Evolutionary conservation across 2,329 filamentous ascomycete genomes (phyloP).

Genomic region (Helotiales sp.): DNA sequence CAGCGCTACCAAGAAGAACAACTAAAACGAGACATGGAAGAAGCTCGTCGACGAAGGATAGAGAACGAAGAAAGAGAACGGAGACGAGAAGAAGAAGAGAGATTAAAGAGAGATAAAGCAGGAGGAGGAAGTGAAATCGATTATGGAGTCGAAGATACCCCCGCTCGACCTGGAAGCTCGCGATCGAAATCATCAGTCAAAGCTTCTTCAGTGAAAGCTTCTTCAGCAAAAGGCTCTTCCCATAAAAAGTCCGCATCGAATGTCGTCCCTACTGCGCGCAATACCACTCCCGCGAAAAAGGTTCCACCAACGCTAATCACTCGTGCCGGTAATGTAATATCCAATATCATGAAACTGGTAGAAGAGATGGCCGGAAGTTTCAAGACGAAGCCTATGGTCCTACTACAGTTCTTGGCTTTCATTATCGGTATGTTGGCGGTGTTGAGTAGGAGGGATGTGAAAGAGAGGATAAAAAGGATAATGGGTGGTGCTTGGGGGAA

Average conservation of each 20-base stretch:
- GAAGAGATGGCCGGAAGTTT: slow-evolving; percentile 51
- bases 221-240: slow-evolving; percentile 31
- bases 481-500: slow-evolving; percentile 66
- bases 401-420: slow-evolving; percentile 72
- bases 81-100: slow-evolving; percentile 45
- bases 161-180: slow-evolving; percentile 19
- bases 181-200: slow-evolving; percentile 28
- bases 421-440: slow-evolving; percentile 75
- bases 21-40: slow-evolving; percentile 56
- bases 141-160: slow-evolving; percentile 64
- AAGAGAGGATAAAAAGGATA: slow-evolving; percentile 71
- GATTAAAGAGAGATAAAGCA: slow-evolving; percentile 55
- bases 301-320: slow-evolving; percentile 28
- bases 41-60: slow-evolving; percentile 55
- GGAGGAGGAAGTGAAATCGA: slow-evolving; percentile 61
- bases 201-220: slow-evolving; percentile 27
- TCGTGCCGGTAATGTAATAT: slow-evolving; percentile 51
- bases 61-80: slow-evolving; percentile 60
- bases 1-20: slow-evolving; percentile 56
- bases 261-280: slow-evolving; percentile 22
- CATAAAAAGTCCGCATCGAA: slow-evolving; percentile 34
- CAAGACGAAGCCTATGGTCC: slow-evolving; percentile 55
- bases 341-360: slow-evolving; percentile 52
- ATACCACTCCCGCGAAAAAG: slow-evolving; percentile 22
- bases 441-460: slow-evolving; percentile 71